phyloP scores from a whole-genome alignment of 2,329 filamentous ascomycete genomes.

The Neoarthrinium moseri region DNA sequence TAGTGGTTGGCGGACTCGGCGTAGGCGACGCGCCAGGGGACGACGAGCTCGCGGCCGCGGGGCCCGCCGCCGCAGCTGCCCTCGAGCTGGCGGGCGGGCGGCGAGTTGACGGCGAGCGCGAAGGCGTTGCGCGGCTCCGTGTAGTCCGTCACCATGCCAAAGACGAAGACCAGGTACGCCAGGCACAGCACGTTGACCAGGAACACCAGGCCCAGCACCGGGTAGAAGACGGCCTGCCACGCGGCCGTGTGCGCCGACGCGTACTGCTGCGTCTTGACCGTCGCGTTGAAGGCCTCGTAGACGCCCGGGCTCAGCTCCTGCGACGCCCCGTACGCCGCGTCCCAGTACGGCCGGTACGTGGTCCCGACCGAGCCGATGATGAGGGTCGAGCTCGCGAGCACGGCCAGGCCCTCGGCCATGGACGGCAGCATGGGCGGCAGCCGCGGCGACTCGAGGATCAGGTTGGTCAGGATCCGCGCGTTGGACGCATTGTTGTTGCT shows the following conservation, averaged over 20 bases:
- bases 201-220: constrained; percentile 65
- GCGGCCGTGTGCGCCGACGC: constrained; percentile 59
- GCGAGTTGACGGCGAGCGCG: constrained; percentile 64
- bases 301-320: constrained; percentile 41
- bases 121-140: constrained; percentile 77
- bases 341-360: constrained; percentile 60
- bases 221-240: constrained; percentile 68
- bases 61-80: constrained; percentile 39
- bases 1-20: constrained; percentile 38
- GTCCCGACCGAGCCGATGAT: constrained; percentile 58
- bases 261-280: constrained; percentile 66
- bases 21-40: constrained; percentile 42
- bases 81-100: constrained; percentile 33
- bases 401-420: constrained; percentile 71
- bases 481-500: constrained; percentile 57
- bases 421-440: constrained; percentile 59
- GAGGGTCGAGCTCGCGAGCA: constrained; percentile 66
- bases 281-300: constrained; percentile 62
- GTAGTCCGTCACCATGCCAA: constrained; percentile 71
- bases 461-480: constrained; percentile 55
- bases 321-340: constrained; percentile 31
- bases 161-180: constrained; percentile 56
- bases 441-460: constrained; percentile 38
- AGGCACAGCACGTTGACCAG: constrained; percentile 66
- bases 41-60: constrained; percentile 30